Conservation (phyloP, 202 grass and related monocot species). For the Tripidium arundinaceum region DNA sequence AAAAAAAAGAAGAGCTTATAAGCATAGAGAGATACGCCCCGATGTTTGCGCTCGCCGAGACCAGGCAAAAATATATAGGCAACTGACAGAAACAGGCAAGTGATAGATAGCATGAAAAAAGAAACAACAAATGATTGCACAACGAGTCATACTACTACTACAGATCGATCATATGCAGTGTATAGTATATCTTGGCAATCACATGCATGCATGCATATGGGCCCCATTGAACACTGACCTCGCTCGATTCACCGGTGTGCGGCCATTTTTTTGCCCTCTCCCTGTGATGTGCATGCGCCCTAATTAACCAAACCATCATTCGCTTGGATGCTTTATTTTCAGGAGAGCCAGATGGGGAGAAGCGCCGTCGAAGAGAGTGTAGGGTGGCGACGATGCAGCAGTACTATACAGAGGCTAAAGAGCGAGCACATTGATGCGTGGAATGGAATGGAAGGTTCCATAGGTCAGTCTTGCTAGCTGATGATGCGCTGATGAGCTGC, state of each 20-base stretch:
- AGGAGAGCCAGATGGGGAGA: conserved; percentile 61
- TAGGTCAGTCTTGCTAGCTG: not conserved
- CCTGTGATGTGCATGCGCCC: not conserved
- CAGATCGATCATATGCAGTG: not conserved
- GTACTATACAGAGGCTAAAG: not conserved
- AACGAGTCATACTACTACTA: not conserved
- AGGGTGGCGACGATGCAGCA: not conserved
- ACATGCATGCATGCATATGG: not conserved
- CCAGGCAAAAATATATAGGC: not conserved
- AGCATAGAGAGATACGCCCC: not conserved
- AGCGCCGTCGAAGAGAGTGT: conserved; percentile 40
- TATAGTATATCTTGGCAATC: not conserved
- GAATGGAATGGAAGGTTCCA: conserved; percentile 35
- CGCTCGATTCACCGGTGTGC: not conserved
- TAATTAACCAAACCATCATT: conserved; percentile 14
- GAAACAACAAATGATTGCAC: conserved; percentile 24
- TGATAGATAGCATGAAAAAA: not conserved
- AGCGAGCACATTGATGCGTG: not conserved
- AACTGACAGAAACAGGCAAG: not conserved
- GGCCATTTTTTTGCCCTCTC: not conserved
- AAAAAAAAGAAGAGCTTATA: conserved; percentile 5
- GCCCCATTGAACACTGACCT: conserved; percentile 37
- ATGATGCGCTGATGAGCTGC: not conserved
- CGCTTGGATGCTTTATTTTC: not conserved
- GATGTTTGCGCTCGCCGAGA: not conserved